Base-by-base conservation (phyloP, 805 yeast species). In the Priceomyces medius region DNA sequence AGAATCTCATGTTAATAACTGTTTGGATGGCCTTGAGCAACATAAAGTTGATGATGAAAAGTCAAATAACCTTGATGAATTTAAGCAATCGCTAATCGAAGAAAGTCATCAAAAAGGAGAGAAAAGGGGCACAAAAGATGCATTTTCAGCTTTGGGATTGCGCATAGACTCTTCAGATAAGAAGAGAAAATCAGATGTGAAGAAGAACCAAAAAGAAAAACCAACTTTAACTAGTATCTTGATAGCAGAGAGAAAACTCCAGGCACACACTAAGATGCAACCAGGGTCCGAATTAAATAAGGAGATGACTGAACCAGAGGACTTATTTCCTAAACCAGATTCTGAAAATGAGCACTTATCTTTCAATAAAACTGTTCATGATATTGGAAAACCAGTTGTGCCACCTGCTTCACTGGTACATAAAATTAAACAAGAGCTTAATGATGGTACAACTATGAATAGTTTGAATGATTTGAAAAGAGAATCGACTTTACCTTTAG, bases 1-100 rank as follows among this genome's bases (percentile, higher is more conserved):
- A 5, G 74, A 68, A 46, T 49, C 64, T 17, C 76, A 70, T 41
- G 76, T 68, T 10, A 70, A 70, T 40, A 39, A 53, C 12, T 70
- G 76, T 41, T 55, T 70, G 40, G 76, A 70, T 41, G 51, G 53
- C 4, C 58, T 50, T 14, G 67, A 58, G 20, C 23, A 12, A 16
- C 6, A 13, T 9, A 10, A 32, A 8, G 14, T 10, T 10, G n/a
- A 26, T 26, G 29, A 26, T 26, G 29, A 9, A n/a, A 16, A 20
- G n/a, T 32, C 19, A 20, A 6, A 18, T 18, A 19, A 4, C 17
- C 3, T 20, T 13, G 24, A 32, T 13, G 20, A 31, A 2, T 9
- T 24, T 38, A 33, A 35, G 28, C 23, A 23, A 6, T 14, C 32
- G 17, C 32, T 24, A 20, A 18, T 16, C n/a, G 20, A 20, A 3